Percentiles rank a stretch among this genome's conserved stretches.
Conservation (phyloP, 164 flowering plant genomes). For the Vitis rupestris region DNA sequence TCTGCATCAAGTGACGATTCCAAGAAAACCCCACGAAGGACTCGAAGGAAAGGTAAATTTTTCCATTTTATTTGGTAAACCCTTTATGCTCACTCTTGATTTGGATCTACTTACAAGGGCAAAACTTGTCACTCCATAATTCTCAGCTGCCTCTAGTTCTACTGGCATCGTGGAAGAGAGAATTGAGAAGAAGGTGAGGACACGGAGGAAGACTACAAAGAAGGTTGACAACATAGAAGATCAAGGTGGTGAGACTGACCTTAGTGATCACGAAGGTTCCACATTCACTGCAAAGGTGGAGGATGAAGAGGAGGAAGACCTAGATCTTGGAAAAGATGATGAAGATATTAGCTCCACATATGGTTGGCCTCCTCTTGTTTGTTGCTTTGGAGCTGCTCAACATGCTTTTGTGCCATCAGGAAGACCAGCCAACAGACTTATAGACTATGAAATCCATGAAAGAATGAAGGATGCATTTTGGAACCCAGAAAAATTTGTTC, state of each 20-base stretch:
- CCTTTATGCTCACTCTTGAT: background rate
- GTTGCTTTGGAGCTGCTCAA: slow-evolving; percentile 93
- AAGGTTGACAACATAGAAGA: slow-evolving; percentile 27
- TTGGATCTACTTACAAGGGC: background rate
- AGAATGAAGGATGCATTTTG: slow-evolving; percentile 58
- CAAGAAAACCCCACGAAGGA: slow-evolving; percentile 26
- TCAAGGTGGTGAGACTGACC: slow-evolving; percentile 36
- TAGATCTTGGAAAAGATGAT: slow-evolving; percentile 38
- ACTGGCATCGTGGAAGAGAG: slow-evolving; percentile 31
- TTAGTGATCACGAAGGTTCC: slow-evolving; percentile 36
- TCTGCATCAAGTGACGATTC: slow-evolving; percentile 19
- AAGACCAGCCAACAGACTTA: slow-evolving; percentile 76
- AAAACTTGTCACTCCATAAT: background rate
- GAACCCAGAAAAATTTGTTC: slow-evolving; percentile 59
- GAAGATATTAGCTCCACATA: slow-evolving; percentile 74
- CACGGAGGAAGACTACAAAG: slow-evolving; percentile 42
- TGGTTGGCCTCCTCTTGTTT: slow-evolving; percentile 92
- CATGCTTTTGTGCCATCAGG: slow-evolving; percentile 88
- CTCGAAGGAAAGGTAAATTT: slow-evolving; percentile 50
- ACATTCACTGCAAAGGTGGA: slow-evolving; percentile 18
- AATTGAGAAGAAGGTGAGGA: slow-evolving; percentile 38
- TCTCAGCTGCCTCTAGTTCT: slow-evolving; percentile 37
- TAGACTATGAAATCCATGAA: slow-evolving; percentile 74
- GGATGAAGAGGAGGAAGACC: slow-evolving; percentile 41
- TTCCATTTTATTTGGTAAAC: background rate